These are phyloP conservation scores for Epichloe festucae DNA, from an alignment of 2,329 filamentous ascomycete genomes.

Conservation along the genomic window DNA sequence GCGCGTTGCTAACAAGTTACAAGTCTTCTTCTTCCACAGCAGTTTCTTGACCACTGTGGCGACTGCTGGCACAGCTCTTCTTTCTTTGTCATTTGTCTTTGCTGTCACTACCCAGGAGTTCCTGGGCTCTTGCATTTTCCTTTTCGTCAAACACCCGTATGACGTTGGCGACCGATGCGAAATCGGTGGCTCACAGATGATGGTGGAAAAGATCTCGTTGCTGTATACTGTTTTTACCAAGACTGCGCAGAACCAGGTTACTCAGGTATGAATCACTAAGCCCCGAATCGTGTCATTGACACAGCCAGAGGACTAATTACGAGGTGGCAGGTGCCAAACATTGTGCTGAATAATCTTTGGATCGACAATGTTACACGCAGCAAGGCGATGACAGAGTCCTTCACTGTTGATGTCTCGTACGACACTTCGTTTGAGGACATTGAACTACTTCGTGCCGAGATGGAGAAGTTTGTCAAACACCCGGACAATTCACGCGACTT, in stretches of 20 bases:
- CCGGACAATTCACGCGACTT: slow-evolving; percentile 87
- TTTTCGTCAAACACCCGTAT: slow-evolving; percentile 97
- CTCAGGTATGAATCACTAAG: slow-evolving; percentile 29
- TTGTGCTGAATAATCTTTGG: slow-evolving; percentile 82
- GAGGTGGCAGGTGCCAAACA: slow-evolving; percentile 68
- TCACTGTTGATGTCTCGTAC: slow-evolving; percentile 70
- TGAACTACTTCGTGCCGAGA: slow-evolving; percentile 69
- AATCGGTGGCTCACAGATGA: slow-evolving; percentile 54
- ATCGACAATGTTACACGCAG: slow-evolving; percentile 88
- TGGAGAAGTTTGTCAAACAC: slow-evolving; percentile 70
- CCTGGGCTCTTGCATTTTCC: slow-evolving; percentile 94
- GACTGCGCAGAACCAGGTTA: slow-evolving; percentile 66
- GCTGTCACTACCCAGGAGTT: slow-evolving; percentile 86
- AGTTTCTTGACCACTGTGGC: slow-evolving; percentile 76
- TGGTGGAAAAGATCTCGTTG: slow-evolving; percentile 88
- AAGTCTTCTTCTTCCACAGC: slow-evolving; percentile 76
- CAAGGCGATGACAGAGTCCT: slow-evolving; percentile 78
- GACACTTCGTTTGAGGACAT: slow-evolving; percentile 85
- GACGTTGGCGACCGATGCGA: slow-evolving; percentile 93
- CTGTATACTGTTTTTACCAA: slow-evolving; percentile 86
- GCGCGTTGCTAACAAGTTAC: not conserved
- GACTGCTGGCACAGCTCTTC: slow-evolving; percentile 79
- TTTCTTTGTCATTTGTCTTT: slow-evolving; percentile 96
- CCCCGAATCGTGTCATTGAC: not conserved
- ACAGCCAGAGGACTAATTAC: not conserved